phyloP scores from a whole-genome alignment of 2,329 filamentous ascomycete genomes.

The Blastomyces silverae region DNA sequence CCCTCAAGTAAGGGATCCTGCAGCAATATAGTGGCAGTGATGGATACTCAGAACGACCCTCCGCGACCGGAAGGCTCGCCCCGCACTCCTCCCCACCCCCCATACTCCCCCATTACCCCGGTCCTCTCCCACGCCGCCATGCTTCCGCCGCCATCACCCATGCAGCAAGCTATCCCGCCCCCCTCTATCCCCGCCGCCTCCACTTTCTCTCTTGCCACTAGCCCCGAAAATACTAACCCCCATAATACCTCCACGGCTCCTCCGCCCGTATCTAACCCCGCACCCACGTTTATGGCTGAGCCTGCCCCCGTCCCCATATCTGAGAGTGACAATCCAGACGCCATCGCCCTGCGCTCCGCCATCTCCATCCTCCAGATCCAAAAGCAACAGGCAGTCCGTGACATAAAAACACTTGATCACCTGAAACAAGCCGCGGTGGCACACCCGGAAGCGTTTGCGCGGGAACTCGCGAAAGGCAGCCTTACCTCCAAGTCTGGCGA shows the following conservation, averaged over 20 bases:
- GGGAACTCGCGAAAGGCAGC: constrained; percentile 59
- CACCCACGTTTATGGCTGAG: constrained; percentile 28
- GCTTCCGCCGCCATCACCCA: constrained; percentile 14
- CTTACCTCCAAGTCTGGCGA: constrained; percentile 42
- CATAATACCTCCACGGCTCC: constrained; percentile 8
- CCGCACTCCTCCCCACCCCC: constrained; percentile 40
- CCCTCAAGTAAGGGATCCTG: neutral
- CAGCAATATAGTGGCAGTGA: constrained; percentile 2
- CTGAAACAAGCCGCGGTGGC: constrained; percentile 64
- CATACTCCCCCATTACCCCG: constrained; percentile 45
- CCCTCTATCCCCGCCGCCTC: neutral
- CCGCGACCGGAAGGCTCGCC: constrained; percentile 23
- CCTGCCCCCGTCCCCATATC: constrained; percentile 42
- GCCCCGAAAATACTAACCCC: neutral
- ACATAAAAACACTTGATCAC: constrained; percentile 63
- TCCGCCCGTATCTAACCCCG: neutral
- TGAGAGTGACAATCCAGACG: constrained; percentile 65
- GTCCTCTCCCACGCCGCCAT: constrained; percentile 32
- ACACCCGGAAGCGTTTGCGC: constrained; percentile 64
- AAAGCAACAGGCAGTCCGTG: constrained; percentile 65
- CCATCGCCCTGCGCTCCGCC: constrained; percentile 75
- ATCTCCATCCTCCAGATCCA: constrained; percentile 85
- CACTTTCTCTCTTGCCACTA: neutral
- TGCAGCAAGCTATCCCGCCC: constrained; percentile 11
- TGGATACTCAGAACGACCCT: constrained; percentile 10